Evolutionary conservation across 176 grass and related monocot species (phyloP).

Genomic region (Pharus latifolius): DNA sequence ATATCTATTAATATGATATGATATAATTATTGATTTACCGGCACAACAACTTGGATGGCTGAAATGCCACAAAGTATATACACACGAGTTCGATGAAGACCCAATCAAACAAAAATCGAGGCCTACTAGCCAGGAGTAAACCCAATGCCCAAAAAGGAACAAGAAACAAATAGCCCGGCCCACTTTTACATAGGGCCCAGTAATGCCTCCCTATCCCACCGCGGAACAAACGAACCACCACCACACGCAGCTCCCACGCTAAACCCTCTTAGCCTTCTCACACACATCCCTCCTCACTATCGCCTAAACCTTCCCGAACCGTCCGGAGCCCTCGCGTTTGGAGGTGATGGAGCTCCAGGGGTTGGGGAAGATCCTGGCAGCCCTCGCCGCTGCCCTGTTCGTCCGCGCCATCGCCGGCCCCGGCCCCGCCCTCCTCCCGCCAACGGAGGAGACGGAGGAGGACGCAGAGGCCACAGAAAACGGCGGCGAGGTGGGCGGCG

Average conservation of each 20-base stretch:
- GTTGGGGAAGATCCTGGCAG: slow-evolving; percentile 64
- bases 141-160: too few species aligned
- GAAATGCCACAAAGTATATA: too few species aligned
- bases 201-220: neutral
- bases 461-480: slow-evolving; percentile 8
- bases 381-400: slow-evolving; percentile 71
- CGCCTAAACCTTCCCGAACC: neutral
- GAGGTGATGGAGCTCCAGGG: slow-evolving; percentile 41
- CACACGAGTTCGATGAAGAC: too few species aligned
- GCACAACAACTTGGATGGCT: too few species aligned
- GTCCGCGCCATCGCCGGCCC: slow-evolving; percentile 46
- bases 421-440: slow-evolving; percentile 42
- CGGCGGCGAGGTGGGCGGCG: neutral
- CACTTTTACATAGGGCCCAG: too few species aligned
- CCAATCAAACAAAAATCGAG: too few species aligned
- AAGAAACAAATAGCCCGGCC: too few species aligned
- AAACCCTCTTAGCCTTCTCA: neutral
- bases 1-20: too few species aligned
- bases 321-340: neutral
- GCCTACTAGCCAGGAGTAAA: too few species aligned
- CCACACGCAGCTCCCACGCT: slow-evolving; percentile 18
- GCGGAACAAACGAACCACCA: slow-evolving; percentile 23
- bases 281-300: neutral
- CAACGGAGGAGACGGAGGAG: slow-evolving; percentile 19
- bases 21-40: too few species aligned